Evolutionary conservation across 1,139 yeast species (phyloP).

Genomic region (Magnusiomyces magnusii): DNA sequence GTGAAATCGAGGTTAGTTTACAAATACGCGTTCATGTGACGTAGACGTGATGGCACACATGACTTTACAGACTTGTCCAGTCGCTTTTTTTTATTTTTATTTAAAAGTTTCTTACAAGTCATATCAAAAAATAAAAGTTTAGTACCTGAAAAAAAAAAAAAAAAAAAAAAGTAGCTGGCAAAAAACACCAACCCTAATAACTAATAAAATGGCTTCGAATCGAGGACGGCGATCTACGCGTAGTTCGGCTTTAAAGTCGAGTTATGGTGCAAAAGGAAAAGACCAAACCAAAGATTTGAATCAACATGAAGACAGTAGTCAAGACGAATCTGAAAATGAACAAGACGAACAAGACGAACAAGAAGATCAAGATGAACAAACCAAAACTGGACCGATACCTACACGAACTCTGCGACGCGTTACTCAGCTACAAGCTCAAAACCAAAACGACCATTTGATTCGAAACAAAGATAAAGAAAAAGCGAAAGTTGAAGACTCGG

Average conservation of each 20-base stretch:
- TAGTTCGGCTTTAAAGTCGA: background rate
- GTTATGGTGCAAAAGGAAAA: too few relatives aligned
- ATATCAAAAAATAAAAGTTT: too few relatives aligned
- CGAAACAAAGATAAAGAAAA: background rate
- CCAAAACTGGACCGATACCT: background rate
- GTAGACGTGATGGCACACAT: too few relatives aligned
- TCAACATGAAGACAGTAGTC: too few relatives aligned
- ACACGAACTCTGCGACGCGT: background rate
- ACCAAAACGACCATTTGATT: background rate
- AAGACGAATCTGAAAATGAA: too few relatives aligned
- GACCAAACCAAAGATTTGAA: too few relatives aligned
- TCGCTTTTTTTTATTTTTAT: too few relatives aligned
- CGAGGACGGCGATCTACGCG: constrained; percentile 1
- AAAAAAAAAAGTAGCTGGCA: too few relatives aligned
- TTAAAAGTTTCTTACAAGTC: too few relatives aligned
- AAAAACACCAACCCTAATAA: background rate
- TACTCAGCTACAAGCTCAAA: background rate
- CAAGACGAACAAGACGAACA: background rate
- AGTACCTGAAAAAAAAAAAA: background rate
- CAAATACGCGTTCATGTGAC: too few relatives aligned
- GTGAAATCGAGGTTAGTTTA: too few relatives aligned
- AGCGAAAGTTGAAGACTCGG: constrained; percentile 4
- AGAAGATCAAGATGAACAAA: background rate
- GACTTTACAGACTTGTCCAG: too few relatives aligned
- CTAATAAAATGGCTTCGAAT: background rate